Conservation (phyloP, 805 yeast species). For the Yamadazyma tumulicola region DNA sequence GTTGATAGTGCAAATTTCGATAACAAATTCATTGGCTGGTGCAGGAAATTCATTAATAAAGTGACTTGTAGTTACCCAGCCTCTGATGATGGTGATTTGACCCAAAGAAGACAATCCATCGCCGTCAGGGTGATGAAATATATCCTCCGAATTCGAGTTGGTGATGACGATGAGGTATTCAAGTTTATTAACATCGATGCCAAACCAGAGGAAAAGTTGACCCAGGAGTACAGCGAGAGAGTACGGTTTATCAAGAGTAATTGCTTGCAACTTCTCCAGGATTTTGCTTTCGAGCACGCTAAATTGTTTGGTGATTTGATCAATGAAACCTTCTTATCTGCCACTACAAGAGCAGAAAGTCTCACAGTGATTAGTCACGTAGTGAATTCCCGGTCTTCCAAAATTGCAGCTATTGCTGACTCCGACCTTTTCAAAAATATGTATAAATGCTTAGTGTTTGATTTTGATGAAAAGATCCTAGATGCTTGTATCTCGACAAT, state of each 20-base stretch:
- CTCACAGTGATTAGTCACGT: conserved; percentile 35
- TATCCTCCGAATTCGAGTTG: conserved; percentile 25
- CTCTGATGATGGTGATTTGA: conserved; percentile 20
- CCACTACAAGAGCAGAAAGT: conserved; percentile 33
- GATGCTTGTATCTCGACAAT: conserved; percentile 29
- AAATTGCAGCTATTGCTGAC: conserved; percentile 26
- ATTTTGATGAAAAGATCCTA: conserved; percentile 38
- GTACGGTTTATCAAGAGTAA: conserved; percentile 46
- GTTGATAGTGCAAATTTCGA: conserved; percentile 57
- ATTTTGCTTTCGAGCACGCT: conserved; percentile 41
- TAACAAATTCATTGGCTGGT: conserved; percentile 30
- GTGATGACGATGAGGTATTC: conserved; percentile 10
- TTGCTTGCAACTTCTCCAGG: conserved; percentile 35
- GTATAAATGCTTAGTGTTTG: conserved; percentile 37
- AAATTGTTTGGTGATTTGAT: conserved; percentile 32
- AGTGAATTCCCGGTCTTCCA: conserved; percentile 22
- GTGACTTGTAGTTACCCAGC: conserved; percentile 15
- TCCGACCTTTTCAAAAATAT: conserved; percentile 36
- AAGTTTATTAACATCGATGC: conserved; percentile 16
- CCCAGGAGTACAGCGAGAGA: conserved; percentile 46
- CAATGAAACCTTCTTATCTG: conserved; percentile 29
- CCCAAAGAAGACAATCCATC: conserved; percentile 17
- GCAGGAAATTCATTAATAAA: conserved; percentile 24
- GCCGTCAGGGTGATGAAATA: conserved; percentile 19
- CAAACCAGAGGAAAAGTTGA: conserved; percentile 15